Evolutionary conservation across 495 filamentous ascomycete species (phyloP), one percentile per base, ranked within the genome.

Genomic region (Beverwykella pulmonaria): DNA sequence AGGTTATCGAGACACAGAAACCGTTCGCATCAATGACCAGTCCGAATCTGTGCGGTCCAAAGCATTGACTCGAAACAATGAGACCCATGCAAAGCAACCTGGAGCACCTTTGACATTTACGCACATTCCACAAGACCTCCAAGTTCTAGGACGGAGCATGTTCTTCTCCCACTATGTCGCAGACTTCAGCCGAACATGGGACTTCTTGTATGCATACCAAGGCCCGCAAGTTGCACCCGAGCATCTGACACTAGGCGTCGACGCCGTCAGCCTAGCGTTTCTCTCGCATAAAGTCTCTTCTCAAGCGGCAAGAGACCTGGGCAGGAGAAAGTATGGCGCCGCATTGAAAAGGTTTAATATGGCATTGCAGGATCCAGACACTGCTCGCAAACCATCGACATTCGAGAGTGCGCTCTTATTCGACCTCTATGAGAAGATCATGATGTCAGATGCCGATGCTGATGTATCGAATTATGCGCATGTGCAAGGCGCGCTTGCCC

Each of bases 241-340:
- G 2, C 29, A 71, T 34, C 39, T 71, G 14, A 52, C 46, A 6
- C 19, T 64, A 15, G 57, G 59, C 14, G 68, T 71, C 30, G 65
- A 71, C 10, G 69, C 69, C n/a, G 65, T 58, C 15, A 68, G 64
- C 39, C 36, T 71, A 0, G 65, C 65, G 15, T 68, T 69, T 39
- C 55, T 71, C 8, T 59, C 39, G n/a, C 60, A 61, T 27, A 65
- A 65, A 30, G 32, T 55, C 34, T 26, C 55, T 27, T 71, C 69
- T 6, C 27, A 23, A 0, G 26, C 65, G 14, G 65, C 69, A 6
- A 27, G 55, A 8, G 46, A 52, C 0, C 41, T 59, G 1, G 44
- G 59, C 3, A 17, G 55, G 20, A 44, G 61, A 17, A 68, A 61
- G 52, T 71, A 71, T 54, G 69, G 68, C 19, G 19, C 44, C 14